A percentile compares a stretch with the other conserved stretches of the same genome.
phyloP scores from a whole-genome alignment of 164 flowering plant species.

The Macadamia integrifolia region DNA sequence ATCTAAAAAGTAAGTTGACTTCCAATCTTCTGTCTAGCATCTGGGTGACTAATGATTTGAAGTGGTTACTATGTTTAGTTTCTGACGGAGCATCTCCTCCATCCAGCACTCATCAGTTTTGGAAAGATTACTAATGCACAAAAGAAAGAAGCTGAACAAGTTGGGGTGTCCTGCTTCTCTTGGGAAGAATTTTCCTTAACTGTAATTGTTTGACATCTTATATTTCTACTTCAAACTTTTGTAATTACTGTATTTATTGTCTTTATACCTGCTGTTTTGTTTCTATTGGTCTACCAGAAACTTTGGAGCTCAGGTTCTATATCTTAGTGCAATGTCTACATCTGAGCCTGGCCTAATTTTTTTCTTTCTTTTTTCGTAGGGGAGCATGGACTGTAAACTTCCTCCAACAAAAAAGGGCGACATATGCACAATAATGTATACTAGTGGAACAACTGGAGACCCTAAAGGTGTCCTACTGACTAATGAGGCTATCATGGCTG shows the following conservation, averaged over 20 bases:
- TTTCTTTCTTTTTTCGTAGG: conserved; percentile 37
- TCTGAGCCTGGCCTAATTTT: background rate
- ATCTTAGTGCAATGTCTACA: background rate
- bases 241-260: too few species aligned
- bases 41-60: background rate
- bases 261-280: too few species aligned
- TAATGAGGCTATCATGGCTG: conserved; percentile 52
- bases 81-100: conserved; percentile 7
- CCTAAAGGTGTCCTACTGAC: conserved; percentile 90
- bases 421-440: background rate
- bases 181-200: conserved; percentile 69
- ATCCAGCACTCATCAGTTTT: conserved; percentile 89
- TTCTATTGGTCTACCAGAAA: too few species aligned
- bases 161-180: conserved; percentile 69
- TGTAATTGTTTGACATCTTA: conserved; percentile 34
- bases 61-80: background rate
- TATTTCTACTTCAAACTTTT: background rate
- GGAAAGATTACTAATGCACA: conserved; percentile 46
- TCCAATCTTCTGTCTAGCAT: background rate
- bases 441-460: conserved; percentile 41
- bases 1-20: conserved; percentile 62
- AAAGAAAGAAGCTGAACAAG: conserved; percentile 66
- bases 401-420: conserved; percentile 59
- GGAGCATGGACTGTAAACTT: conserved; percentile 43
- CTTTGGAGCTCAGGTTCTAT: background rate